A percentile compares a stretch with the other conserved stretches of the same genome.
Conservation (phyloP, 2,329 filamentous ascomycete species). For the Acrocalymma vagum region DNA sequence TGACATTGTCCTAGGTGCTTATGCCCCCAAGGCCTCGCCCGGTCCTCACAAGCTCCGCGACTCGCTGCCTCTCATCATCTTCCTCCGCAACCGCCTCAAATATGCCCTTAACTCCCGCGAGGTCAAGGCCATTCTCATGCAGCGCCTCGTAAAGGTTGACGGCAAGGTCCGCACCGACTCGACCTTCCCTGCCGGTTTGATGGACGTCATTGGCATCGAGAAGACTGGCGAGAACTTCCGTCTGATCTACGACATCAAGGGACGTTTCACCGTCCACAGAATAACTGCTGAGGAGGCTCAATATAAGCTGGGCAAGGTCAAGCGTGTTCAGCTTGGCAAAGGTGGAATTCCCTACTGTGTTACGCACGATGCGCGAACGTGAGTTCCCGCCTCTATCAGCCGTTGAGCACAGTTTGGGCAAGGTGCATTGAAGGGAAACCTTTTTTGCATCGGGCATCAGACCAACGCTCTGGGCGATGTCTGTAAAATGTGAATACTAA, state of each 20-base stretch:
- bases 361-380: constrained; percentile 99
- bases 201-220: constrained; percentile 99
- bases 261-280: constrained; percentile 99
- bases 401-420: constrained; percentile 76
- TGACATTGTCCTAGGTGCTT: constrained; percentile 50
- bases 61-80: constrained; percentile 98
- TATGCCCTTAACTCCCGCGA: constrained; percentile 99
- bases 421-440: constrained; percentile 43
- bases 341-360: constrained; percentile 99
- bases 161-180: constrained; percentile 99
- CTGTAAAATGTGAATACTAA: constrained; percentile 49
- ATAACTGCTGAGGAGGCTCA: constrained; percentile 98
- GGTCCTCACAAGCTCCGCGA: constrained; percentile 99
- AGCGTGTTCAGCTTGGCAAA: constrained; percentile 98
- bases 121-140: constrained; percentile 97
- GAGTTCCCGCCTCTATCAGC: constrained; percentile 99
- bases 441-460: constrained; percentile 94
- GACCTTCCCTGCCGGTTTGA: constrained; percentile 98
- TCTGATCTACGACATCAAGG: constrained; percentile 99
- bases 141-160: constrained; percentile 99
- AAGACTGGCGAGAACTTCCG: constrained; percentile 99
- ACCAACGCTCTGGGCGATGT: constrained; percentile 90
- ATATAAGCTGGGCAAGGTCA: constrained; percentile 99
- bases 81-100: constrained; percentile 83
- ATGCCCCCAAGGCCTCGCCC: constrained; percentile 72